Base-by-base conservation (phyloP, 805 yeast genomes). In the Tetrapisispora arboricola region DNA sequence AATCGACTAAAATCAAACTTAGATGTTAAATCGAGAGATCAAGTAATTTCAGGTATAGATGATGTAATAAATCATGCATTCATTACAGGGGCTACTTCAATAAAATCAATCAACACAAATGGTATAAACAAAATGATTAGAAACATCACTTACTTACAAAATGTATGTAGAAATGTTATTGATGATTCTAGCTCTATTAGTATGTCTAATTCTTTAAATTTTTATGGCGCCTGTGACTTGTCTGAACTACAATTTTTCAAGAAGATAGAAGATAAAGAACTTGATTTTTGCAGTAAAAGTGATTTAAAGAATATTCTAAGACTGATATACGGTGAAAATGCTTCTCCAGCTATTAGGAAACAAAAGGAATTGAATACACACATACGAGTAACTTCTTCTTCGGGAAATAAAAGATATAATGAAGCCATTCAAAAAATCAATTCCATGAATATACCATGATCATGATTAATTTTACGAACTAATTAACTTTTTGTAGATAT, bases 111-210 rank as follows among this genome's bases (percentile, higher is more conserved):
- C 21, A 60, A 59, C 41, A 37, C 41, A n/a, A 55, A 55, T 38
- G 65, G 65, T 35, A 43, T 50, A 7, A 59, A 53, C 35, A 59
- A 55, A 25, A 47, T 60, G 39, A 33, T 50, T 9, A 59, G 56
- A 42, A 60, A 60, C 29, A 54, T 58, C 6, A 58, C 50, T 20
- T 55, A 51, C 16, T 40, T 59, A 29, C 65, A 60, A 40, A 59
- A 58, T 32, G 48, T 54, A 9, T 50, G 48, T 22, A 52, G 61
- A 45, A 40, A 40, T 25, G 32, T 30, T 7, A 32, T 36, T 24
- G 41, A 45, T 6, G 52, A 54, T 17, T 46, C 60, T 1, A 41
- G 51, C 3, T 42, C 48, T 15, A 46, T 57, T 1, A 49, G 47
- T 17, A 51, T 57, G 54, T 42, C 48, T n/a, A 39, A 40, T 25